Base-by-base conservation (phyloP, 305 asterid genomes). In the Withania somnifera region DNA sequence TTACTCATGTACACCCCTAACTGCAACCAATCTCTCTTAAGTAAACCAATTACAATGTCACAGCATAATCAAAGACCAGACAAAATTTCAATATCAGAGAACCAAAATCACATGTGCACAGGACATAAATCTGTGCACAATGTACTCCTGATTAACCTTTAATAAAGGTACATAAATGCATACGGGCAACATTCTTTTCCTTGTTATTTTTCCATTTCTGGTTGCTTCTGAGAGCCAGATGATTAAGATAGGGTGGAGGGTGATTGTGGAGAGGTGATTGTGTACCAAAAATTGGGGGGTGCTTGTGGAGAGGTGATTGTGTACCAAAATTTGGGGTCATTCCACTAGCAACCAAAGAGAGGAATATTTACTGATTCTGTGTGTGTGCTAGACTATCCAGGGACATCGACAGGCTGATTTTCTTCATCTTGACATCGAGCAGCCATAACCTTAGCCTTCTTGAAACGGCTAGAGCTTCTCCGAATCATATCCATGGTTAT, bases 401-500 rank as follows among this genome's bases (percentile, higher is more conserved):
- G 97, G 84, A 87, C 82, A 24, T 94, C 93, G 0, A 86, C 84
- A 2, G 73, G 84, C 88, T 82, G 87, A 84, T 82, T 83, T 19
- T 87, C 92, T 56, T 86, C 87, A 53, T 79, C 87, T 83, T 88
- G 90, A 50, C 50, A 83, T 83, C 92, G 92, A 34, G 94, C 88
- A 68, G 90, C 95, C 3, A 66, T 20, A 81, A 85, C 80, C 94
- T 89, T 91, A n/a, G 93, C 94, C 85, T 90, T 90, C 90, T 91
- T 90, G 91, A 87, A 95, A 78, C 92, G 91, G 80, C 85, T 87
- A 17, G 98, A 93, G 87, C 94, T 92, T 89, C 85, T 91, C 26
- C 92, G 87, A 17, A 95, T 87, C 92, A 56, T 78, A 56, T 89
- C 90, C 84, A 95, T 83, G 11, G 90, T 78, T 84, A 91, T 28